phyloP scores from a whole-genome alignment of 1,284 basidiomycete species.

The Ustilago lituana region DNA sequence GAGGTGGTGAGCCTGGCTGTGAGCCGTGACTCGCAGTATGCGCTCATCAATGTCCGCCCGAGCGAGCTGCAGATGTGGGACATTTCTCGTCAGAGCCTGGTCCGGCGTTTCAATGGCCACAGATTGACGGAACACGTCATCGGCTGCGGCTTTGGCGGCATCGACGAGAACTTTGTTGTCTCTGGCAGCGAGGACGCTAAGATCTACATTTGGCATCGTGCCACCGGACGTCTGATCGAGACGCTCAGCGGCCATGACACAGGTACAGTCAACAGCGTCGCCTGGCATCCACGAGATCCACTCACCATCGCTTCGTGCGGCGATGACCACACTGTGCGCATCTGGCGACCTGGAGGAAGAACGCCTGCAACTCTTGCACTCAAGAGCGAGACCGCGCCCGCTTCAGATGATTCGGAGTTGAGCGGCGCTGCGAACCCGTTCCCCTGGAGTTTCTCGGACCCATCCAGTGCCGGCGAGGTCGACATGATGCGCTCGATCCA shows the following conservation, averaged over 20 bases:
- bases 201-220: conserved; percentile 95
- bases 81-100: conserved; percentile 73
- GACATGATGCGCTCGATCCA: conserved; percentile 44
- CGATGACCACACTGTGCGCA: conserved; percentile 62
- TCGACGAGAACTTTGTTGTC: conserved; percentile 85
- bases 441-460: conserved; percentile 40
- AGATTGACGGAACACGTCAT: conserved; percentile 75
- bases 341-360: conserved; percentile 55
- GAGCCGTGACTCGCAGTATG: conserved; percentile 85
- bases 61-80: conserved; percentile 86
- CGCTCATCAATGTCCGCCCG: conserved; percentile 79
- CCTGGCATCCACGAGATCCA: conserved; percentile 87
- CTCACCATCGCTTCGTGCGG: conserved; percentile 81
- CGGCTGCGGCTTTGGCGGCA: conserved; percentile 91
- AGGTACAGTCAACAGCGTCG: conserved; percentile 92
- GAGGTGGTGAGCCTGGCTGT: conserved; percentile 77
- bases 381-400: conserved; percentile 12
- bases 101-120: conserved; percentile 69
- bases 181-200: conserved; percentile 84
- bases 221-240: conserved; percentile 82
- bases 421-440: conserved; percentile 44
- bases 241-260: conserved; percentile 82
- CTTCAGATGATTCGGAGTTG: conserved; percentile 45
- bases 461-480: conserved; percentile 18
- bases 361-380: neutral